Evolutionary conservation across 257 asterid genomes (phyloP).

Genomic region (Petunia secreta): DNA sequence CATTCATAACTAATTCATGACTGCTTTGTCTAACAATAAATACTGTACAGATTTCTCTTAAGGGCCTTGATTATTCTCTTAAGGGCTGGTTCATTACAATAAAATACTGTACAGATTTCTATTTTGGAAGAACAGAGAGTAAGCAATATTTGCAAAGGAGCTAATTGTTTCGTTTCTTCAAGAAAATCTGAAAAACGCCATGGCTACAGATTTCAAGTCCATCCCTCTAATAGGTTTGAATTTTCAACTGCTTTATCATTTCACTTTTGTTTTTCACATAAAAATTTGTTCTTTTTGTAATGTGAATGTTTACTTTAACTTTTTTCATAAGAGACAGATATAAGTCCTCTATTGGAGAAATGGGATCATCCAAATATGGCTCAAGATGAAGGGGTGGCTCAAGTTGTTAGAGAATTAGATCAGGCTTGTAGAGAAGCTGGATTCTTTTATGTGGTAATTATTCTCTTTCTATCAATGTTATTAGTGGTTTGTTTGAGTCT

Average conservation of each 20-base stretch:
- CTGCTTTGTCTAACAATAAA: too few species aligned
- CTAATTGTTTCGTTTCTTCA: too few species aligned
- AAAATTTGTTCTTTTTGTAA: not conserved
- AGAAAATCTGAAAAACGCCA: conserved; percentile 29
- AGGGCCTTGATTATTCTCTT: too few species aligned
- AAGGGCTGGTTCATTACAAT: too few species aligned
- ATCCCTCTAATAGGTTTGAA: conserved; percentile 73
- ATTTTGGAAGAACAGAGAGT: too few species aligned
- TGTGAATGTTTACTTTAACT: conserved; percentile 8
- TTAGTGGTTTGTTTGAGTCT: not conserved
- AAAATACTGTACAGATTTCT: too few species aligned
- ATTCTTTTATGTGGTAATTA: conserved; percentile 71
- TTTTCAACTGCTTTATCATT: not conserved
- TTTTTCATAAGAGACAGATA: conserved; percentile 44
- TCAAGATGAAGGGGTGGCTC: conserved; percentile 53
- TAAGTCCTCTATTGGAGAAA: conserved; percentile 63
- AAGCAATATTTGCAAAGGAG: too few species aligned
- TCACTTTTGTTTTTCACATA: not conserved
- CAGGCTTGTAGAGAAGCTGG: conserved; percentile 84
- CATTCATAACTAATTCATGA: too few species aligned
- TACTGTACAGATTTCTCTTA: too few species aligned
- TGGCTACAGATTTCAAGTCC: conserved; percentile 81
- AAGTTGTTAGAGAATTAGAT: conserved; percentile 66
- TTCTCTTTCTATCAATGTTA: not conserved
- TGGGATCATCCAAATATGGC: conserved; percentile 70